Evolutionary conservation across 106 monocot species (phyloP), one percentile per base, ranked within the genome.

Genomic region (Chionographis japonica): DNA sequence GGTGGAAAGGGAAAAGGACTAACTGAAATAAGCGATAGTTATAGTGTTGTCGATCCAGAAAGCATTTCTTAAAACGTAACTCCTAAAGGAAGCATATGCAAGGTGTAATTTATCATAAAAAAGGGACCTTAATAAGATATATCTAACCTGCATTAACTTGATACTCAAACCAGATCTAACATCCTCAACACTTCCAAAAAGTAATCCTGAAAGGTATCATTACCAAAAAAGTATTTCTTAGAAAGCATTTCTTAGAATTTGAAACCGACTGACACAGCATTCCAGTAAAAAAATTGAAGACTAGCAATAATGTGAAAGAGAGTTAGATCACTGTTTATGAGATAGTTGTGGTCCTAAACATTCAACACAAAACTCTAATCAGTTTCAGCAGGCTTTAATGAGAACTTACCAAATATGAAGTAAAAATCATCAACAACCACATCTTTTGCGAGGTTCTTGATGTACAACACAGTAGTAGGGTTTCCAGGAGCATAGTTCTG

Each of bases 361-460:
- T 54, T 35, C 41, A 37, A 19, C 19, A 73, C 19, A 13, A 35
- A 39, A 62, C 61, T 61, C 38, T 38, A 4, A 37, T 39, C 13
- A 39, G 27, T 27, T 46, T 46, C 49, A 58, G 54, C 18, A 59
- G 39, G 56, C 55, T 73, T 49, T 40, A 55, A 6, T 43, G 20
- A 62, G 40, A 63, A 3, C 85, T 72, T 83, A 93, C 98, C 98
- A 78, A 99, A 99, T 74, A 99, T 81, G 77, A 83, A 90, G 76
- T 83, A 86, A 67, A 99, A 99, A 81, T 99, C 98, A 68, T 98
- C 98, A 50, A 65, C 53, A 72, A 90, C 63, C 41, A 93, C 90
- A 85, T 98, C 98, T 52, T 98, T 98, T 14, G 98, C 80, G 85
- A 98, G 85, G 72, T 99, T 99, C 69, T 99, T 99, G 37, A 99